phyloP scores from a whole-genome alignment of 441 rosid species.

The Kokia cookei region DNA sequence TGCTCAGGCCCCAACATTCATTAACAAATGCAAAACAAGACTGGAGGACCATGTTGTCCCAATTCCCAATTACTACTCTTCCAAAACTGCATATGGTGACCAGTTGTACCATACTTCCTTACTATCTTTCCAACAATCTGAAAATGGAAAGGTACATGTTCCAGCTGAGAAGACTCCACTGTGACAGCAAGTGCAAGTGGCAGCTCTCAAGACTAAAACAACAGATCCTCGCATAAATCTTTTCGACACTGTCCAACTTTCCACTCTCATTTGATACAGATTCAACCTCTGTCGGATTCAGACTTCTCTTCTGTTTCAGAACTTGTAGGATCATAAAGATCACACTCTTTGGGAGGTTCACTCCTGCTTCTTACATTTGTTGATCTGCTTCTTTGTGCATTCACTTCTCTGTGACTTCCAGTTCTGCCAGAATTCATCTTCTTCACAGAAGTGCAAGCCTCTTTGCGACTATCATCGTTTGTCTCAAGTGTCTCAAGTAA shows the following conservation, averaged over 20 bases:
- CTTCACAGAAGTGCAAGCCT: constrained; percentile 5
- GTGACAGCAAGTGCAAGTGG: not conserved
- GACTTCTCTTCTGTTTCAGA: constrained; percentile 21
- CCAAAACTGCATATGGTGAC: not conserved
- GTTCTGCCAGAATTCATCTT: constrained; percentile 14
- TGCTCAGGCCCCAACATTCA: not conserved
- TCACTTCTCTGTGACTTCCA: constrained; percentile 24
- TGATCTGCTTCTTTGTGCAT: constrained; percentile 20
- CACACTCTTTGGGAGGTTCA: constrained; percentile 28
- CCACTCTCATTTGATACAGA: constrained; percentile 19
- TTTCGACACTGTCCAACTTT: constrained; percentile 25
- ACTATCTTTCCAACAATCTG: not conserved
- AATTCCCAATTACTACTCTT: not conserved
- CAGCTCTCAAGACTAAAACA: constrained; percentile 19
- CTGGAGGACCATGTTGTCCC: not conserved
- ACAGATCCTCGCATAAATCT: constrained; percentile 12
- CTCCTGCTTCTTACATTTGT: constrained; percentile 46
- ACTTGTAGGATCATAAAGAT: constrained; percentile 16
- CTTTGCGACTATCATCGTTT: constrained; percentile 31
- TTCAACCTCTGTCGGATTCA: constrained; percentile 22
- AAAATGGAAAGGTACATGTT: not conserved
- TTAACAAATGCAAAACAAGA: not conserved
- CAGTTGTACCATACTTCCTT: not conserved
- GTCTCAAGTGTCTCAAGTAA: constrained; percentile 59
- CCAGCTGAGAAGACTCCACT: not conserved